Evolutionary conservation across 768 basidiomycete species (phyloP), one percentile per base, ranked within the genome.

Genomic region (Termitomyces sp.): DNA sequence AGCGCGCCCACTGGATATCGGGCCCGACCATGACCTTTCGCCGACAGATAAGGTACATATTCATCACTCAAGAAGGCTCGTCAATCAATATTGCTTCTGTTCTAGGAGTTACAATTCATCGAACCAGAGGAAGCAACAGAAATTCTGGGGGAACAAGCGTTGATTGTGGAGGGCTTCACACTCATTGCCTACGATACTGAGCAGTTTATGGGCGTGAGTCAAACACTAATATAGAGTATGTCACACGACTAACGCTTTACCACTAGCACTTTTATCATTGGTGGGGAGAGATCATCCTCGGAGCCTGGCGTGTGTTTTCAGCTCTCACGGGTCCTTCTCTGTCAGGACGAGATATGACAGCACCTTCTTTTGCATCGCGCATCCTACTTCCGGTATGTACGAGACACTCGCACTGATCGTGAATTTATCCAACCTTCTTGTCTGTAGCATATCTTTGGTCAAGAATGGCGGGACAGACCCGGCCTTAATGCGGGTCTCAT

Each of bases 401-500:
- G 5, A 37, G n/a, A 27, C 19, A n/a, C 12, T 16, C 12, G n/a
- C n/a, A n/a, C n/a, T 39, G 34, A 41, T 32, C 37, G n/a, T 19
- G 9, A 37, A 46, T 5, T 44, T 27, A 7, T 21, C 25, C 1
- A 40, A 9, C 39, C 1, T 37, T 25, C n/a, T 5, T 27, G 11
- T 23, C 61, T 21, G 8, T 19, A 66, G 65, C 60, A 62, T 19
- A 56, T 64, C 19, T 58, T 59, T 25, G 43, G 56, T n/a, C 57
- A 60, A 32, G 65, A 66, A 49, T 66, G 65, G 65, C 57, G 58
- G 19, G 65, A 66, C 42, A 23, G n/a, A n/a, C 55, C 63, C 17
- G 65, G 63, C 11, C 50, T 66, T 10, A 64, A 63, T 27, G 77
- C 81, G 19, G 82, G 82, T 48, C 75, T 90, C 58, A 74, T 89